phyloP scores from a whole-genome alignment of 345 rosid genomes.

The Leavenworthia alabamica region DNA sequence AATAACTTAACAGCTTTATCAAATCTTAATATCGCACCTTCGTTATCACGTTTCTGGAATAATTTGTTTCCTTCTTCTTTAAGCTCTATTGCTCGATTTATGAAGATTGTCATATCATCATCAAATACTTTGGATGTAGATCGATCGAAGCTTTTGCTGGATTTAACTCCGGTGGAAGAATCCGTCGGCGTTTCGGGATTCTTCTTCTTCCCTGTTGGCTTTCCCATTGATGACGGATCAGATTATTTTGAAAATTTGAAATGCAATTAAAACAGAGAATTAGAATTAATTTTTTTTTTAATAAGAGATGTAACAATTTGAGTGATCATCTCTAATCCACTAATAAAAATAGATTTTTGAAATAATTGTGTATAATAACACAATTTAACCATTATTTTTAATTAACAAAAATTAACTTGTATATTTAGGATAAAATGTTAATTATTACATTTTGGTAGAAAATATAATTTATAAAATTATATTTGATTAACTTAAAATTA shows the following conservation, averaged over 20 bases:
- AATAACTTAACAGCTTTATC: slow-evolving; percentile 87
- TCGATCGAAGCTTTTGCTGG: slow-evolving; percentile 41
- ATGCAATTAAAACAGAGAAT: not conserved
- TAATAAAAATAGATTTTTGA: too few species aligned
- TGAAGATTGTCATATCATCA: slow-evolving; percentile 82
- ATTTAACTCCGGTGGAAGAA: slow-evolving; percentile 29
- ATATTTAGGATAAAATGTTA: too few species aligned
- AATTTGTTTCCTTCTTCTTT: slow-evolving; percentile 92
- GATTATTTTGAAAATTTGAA: not conserved
- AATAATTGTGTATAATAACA: too few species aligned
- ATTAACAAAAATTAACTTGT: too few species aligned
- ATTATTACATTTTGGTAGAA: too few species aligned
- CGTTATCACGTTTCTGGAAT: slow-evolving; percentile 71
- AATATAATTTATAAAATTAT: too few species aligned
- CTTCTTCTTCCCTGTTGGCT: slow-evolving; percentile 72
- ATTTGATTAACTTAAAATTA: too few species aligned
- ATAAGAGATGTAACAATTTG: too few species aligned
- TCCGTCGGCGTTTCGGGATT: slow-evolving; percentile 30
- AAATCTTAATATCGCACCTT: slow-evolving; percentile 85
- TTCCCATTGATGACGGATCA: slow-evolving; percentile 49
- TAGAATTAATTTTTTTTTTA: slow-evolving; percentile 2
- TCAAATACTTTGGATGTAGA: slow-evolving; percentile 57
- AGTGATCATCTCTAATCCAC: too few species aligned
- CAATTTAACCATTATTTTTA: too few species aligned
- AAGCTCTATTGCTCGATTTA: slow-evolving; percentile 77